Evolutionary conservation across 1,284 basidiomycete species (phyloP), one percentile per base, ranked within the genome.

Genomic region (Irpex sp.): DNA sequence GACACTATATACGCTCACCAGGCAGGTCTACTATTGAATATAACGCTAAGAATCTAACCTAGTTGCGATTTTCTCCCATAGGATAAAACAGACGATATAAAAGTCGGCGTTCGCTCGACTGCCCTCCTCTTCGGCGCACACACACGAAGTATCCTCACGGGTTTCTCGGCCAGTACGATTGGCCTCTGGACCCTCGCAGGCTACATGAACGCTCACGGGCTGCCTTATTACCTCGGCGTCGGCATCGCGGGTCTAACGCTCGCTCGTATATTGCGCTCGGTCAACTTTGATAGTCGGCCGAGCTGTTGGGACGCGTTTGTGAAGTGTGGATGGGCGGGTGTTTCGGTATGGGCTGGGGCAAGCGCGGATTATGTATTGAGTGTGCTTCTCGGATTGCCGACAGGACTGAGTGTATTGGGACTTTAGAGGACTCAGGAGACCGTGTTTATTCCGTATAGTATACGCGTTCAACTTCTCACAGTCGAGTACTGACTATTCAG

Each of bases 1-100:
- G 97, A 99, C 72, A 97, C 91, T 58, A 97, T 99, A 69, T 99
- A 99, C 72, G 97, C 97, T 2, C 97, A 99, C 76, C 97, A 98
- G 81, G 93, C 93, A 65, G 44, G 79, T 68, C 21, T 13, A 31
- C 54, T 56, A 11, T 17, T 15, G 26, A 13, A 44, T 44, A 31
- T 26, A 5, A 19, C 26, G 13, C 37, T 21, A 37, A 55, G 52
- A 0, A 44, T 38, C 17, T n/a, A 59, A 47, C 8, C 54, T 8
- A 38, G n/a, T 62, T 9, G n/a, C 5, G 19, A 26, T 4, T 49
- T 52, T 37, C 2, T 15, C 19, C 64, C 26, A 49, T 72, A 97
- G 91, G 97, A 99, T 78, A 99, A 98, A 79, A 76, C 71, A 5
- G 97, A 99, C 79, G 97, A 99, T 72, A 81, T 94, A 48, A 80